A percentile compares a stretch with the other conserved stretches of the same genome.
phyloP scores from a whole-genome alignment of 805 yeast genomes.

The Candida montana region DNA sequence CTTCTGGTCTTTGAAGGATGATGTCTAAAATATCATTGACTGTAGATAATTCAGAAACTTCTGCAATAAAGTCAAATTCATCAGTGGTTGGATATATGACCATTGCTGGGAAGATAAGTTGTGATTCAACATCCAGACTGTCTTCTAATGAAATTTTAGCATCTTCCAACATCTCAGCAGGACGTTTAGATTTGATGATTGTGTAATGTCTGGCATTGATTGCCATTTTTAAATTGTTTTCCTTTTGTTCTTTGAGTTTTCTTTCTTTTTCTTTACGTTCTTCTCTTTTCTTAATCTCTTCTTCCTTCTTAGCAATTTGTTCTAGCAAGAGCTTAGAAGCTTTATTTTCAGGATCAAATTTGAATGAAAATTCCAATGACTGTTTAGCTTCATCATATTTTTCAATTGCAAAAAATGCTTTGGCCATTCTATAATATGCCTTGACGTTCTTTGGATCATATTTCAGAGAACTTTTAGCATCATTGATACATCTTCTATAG shows the following conservation, averaged over 20 bases:
- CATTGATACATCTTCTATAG: slow-evolving; percentile 80
- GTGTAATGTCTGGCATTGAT: slow-evolving; percentile 52
- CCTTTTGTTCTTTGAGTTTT: slow-evolving; percentile 35
- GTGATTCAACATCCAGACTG: slow-evolving; percentile 64
- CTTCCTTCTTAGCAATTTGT: slow-evolving; percentile 36
- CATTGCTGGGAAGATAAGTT: slow-evolving; percentile 75
- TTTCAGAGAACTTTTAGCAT: slow-evolving; percentile 66
- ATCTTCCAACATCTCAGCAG: slow-evolving; percentile 52
- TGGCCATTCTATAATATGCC: slow-evolving; percentile 81
- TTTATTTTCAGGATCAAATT: slow-evolving; percentile 52
- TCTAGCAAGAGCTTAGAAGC: slow-evolving; percentile 45
- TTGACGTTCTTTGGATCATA: slow-evolving; percentile 68
- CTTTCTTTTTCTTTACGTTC: slow-evolving; percentile 28
- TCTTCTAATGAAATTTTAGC: slow-evolving; percentile 57
- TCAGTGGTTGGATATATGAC: slow-evolving; percentile 76
- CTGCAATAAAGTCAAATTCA: slow-evolving; percentile 78
- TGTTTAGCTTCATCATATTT: slow-evolving; percentile 67
- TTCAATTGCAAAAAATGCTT: slow-evolving; percentile 67
- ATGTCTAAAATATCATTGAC: slow-evolving; percentile 57
- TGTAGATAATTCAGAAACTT: slow-evolving; percentile 66
- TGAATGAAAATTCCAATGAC: slow-evolving; percentile 59
- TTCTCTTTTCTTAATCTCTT: slow-evolving; percentile 25
- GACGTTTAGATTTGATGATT: slow-evolving; percentile 43
- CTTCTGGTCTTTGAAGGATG: slow-evolving; percentile 60
- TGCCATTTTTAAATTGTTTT: slow-evolving; percentile 50